These are phyloP conservation scores for Garcia nutans DNA, from an alignment of 345 rosid genomes.

Conservation along the genomic window DNA sequence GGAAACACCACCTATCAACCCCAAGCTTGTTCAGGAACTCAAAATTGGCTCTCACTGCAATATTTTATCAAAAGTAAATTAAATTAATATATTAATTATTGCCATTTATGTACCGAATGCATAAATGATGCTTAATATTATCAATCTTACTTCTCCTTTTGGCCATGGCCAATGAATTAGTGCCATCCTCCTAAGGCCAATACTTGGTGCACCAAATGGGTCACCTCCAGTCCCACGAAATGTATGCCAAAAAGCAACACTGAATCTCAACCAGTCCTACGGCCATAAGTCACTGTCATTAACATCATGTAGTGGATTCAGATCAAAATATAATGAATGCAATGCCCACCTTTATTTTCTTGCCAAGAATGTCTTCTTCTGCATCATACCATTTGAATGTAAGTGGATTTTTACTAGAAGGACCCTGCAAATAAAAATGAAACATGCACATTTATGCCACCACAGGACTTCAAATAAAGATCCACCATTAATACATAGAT, in stretches of 20 bases:
- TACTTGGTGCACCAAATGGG: constrained; percentile 74
- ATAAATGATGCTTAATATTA: background rate
- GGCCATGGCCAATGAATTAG: constrained; percentile 87
- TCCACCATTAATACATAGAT: background rate
- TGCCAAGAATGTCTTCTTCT: constrained; percentile 86
- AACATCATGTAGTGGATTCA: constrained; percentile 4
- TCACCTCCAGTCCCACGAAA: constrained; percentile 88
- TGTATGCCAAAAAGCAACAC: constrained; percentile 99
- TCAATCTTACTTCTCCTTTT: constrained; percentile 85
- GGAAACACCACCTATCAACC: constrained; percentile 94
- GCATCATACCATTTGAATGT: constrained; percentile 90
- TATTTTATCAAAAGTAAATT: background rate
- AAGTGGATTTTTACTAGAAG: constrained; percentile 71
- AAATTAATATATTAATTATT: background rate
- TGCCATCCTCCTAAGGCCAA: constrained; percentile 99
- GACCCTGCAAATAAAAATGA: constrained; percentile 50
- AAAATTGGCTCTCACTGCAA: constrained; percentile 94
- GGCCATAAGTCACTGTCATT: constrained; percentile 16
- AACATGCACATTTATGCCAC: background rate
- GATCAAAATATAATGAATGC: background rate
- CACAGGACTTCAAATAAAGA: too few relatives aligned
- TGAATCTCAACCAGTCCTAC: constrained; percentile 96
- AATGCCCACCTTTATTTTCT: constrained; percentile 80
- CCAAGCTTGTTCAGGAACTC: constrained; percentile 94
- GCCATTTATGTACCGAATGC: background rate